Evolutionary conservation across 768 basidiomycete species (phyloP), one percentile per base, ranked within the genome.

Genomic region (Mycena galericulata): DNA sequence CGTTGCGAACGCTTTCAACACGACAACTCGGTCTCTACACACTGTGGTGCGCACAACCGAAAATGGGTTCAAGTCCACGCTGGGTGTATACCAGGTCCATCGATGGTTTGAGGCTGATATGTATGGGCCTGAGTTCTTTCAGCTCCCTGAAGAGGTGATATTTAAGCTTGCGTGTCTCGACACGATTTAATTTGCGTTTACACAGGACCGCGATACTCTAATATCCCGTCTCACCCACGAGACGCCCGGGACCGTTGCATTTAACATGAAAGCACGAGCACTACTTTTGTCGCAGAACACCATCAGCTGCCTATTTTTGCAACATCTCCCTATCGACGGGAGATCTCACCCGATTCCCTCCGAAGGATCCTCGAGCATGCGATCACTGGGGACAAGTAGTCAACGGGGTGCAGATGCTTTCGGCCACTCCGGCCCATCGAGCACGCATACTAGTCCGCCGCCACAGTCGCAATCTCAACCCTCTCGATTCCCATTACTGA

Each of bases 81-180:
- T 53, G 15, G 50, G 50, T 11, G 4, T n/a, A 2, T 53, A 53
- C 30, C 18, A n/a, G 50, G 29, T 53, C 30, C 29, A 32, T n/a
- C 50, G 50, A 30, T 53, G 50, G 50, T 53, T 29, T 20, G 50
- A 53, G 26, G 50, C 50, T 15, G 50, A 53, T 20, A 53, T 53
- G 50, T 53, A 32, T 53, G 50, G 30, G n/a, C 30, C 50, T 5
- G 50, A 53, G 30, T 53, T 53, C 30, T 18, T n/a, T 18, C 50
- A 53, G 30, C n/a, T 53, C 30, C n/a, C 50, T 4, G 50, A 53
- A 34, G 11, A 53, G 50, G 50, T 53, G 9, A 29, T 12, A 17
- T 53, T 53, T 5, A 12, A 47, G 27, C 30, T 32, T 45, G n/a
- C 22, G 6, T 20, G 32, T n/a, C n/a, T 34, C 30, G 20, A 32